Conservation (phyloP, 2,329 filamentous ascomycete species). For the Alternaria arbusti region DNA sequence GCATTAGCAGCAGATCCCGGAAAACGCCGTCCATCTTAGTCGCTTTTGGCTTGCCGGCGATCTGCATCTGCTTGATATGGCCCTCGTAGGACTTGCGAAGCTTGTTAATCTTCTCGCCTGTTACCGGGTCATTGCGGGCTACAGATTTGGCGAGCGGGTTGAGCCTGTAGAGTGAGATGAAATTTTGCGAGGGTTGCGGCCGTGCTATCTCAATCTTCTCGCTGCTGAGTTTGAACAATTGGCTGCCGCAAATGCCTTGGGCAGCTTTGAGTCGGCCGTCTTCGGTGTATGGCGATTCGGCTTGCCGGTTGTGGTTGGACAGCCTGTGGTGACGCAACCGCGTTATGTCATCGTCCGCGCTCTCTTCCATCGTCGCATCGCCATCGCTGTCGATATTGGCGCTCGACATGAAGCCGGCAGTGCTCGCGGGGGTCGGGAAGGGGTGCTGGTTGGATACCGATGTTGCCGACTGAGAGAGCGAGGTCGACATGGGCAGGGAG, state of each 20-base stretch:
- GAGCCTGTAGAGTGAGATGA: conserved; percentile 65
- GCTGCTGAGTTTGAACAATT: conserved; percentile 46
- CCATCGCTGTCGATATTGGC: conserved; percentile 50
- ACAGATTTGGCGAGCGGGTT: conserved; percentile 63
- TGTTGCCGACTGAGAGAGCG: conserved; percentile 41
- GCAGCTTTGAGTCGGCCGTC: conserved; percentile 37
- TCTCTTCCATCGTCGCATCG: conserved; percentile 52
- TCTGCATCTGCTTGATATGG: conserved; percentile 57
- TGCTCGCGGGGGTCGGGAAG: conserved; percentile 50
- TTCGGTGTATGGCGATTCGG: conserved; percentile 29
- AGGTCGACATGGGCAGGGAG: conserved; percentile 48
- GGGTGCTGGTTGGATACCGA: conserved; percentile 40
- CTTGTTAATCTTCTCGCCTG: conserved; percentile 70
- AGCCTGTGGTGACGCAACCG: conserved; percentile 47
- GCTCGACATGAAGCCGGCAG: conserved; percentile 39
- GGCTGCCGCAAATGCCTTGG: conserved; percentile 37
- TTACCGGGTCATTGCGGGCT: conserved; percentile 64
- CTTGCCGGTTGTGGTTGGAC: conserved; percentile 57
- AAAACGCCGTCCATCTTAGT: conserved; percentile 49
- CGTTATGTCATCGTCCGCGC: conserved; percentile 34
- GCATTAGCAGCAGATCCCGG: conserved; percentile 44
- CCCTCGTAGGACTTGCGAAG: conserved; percentile 64
- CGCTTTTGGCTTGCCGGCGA: conserved; percentile 58
- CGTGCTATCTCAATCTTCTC: conserved; percentile 53
- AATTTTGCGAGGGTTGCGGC: conserved; percentile 64